These are phyloP conservation scores for Trichoderma atrobrunneum DNA, from an alignment of 2,329 filamentous ascomycete genomes.

Conservation along the genomic window DNA sequence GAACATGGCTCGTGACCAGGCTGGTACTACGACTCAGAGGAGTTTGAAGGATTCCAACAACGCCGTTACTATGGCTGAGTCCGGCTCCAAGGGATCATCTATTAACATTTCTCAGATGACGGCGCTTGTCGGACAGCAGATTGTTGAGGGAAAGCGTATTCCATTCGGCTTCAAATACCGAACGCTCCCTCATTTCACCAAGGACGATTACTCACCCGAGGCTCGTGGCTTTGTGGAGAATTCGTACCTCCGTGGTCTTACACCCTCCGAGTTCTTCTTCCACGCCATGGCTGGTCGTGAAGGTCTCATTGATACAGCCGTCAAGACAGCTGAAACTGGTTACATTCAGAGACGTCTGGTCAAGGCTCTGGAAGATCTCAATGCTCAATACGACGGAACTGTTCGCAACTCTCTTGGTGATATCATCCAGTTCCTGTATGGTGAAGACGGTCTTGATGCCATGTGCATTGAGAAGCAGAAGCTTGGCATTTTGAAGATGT, in stretches of 20 bases:
- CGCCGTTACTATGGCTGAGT: conserved; percentile 91
- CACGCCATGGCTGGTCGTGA: conserved; percentile 99
- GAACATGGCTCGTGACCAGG: conserved; percentile 94
- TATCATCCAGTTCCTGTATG: conserved; percentile 95
- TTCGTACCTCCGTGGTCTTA: conserved; percentile 93
- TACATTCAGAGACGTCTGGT: conserved; percentile 98
- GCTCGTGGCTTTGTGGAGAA: conserved; percentile 98
- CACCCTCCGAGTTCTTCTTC: conserved; percentile 97
- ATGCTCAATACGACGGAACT: conserved; percentile 95
- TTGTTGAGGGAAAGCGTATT: conserved; percentile 97
- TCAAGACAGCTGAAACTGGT: conserved; percentile 98
- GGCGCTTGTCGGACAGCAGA: conserved; percentile 94
- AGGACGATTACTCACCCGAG: conserved; percentile 97
- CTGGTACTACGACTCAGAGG: conserved; percentile 87
- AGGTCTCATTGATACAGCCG: conserved; percentile 98
- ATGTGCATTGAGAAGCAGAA: conserved; percentile 90
- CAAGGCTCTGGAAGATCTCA: conserved; percentile 96
- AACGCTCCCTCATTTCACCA: conserved; percentile 95
- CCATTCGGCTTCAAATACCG: conserved; percentile 99
- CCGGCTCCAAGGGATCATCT: conserved; percentile 95
- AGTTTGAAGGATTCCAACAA: conserved; percentile 96
- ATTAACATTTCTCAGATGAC: conserved; percentile 99
- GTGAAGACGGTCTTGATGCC: conserved; percentile 94
- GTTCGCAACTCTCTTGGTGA: conserved; percentile 96
- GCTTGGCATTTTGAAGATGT: conserved; percentile 81